Evolutionary conservation across 352 stramenopile genomes (phyloP).

Genomic region (Phytopythium mirpurense): DNA sequence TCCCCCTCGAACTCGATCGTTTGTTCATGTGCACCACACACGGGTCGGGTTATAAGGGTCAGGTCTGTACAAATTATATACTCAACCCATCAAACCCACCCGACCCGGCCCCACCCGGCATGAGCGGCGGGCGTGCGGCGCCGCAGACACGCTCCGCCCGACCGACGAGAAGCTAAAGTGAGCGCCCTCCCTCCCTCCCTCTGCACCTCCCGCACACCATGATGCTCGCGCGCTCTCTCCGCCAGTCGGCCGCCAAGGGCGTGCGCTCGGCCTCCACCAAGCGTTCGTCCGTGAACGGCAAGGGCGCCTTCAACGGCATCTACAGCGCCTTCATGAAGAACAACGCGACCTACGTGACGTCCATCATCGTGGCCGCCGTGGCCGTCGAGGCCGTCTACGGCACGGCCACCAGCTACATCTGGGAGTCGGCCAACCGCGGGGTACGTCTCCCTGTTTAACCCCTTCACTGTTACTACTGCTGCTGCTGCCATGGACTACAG

Average conservation of each 20-base stretch:
- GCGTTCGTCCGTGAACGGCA: conserved; percentile 72
- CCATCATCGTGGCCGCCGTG: conserved; percentile 61
- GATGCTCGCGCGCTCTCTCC: conserved; percentile 60
- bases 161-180: background rate
- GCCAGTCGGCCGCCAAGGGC: conserved; percentile 32
- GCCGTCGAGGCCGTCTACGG: conserved; percentile 74
- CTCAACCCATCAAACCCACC: background rate
- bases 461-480: no score
- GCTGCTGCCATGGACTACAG: no score
- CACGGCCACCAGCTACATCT: conserved; percentile 65
- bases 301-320: conserved; percentile 47
- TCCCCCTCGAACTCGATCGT: background rate
- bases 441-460: conserved; percentile 30
- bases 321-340: conserved; percentile 84
- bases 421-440: conserved; percentile 78
- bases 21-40: background rate
- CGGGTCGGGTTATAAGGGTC: background rate
- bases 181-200: background rate
- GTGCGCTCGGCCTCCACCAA: conserved; percentile 60
- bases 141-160: conserved; percentile 1
- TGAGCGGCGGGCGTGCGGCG: background rate
- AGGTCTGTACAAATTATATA: background rate
- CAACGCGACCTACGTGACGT: conserved; percentile 77
- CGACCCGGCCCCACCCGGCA: background rate
- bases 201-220: background rate